Evolutionary conservation across 495 filamentous ascomycete species (phyloP).

Genomic region (Clavariopsis aquatica): DNA sequence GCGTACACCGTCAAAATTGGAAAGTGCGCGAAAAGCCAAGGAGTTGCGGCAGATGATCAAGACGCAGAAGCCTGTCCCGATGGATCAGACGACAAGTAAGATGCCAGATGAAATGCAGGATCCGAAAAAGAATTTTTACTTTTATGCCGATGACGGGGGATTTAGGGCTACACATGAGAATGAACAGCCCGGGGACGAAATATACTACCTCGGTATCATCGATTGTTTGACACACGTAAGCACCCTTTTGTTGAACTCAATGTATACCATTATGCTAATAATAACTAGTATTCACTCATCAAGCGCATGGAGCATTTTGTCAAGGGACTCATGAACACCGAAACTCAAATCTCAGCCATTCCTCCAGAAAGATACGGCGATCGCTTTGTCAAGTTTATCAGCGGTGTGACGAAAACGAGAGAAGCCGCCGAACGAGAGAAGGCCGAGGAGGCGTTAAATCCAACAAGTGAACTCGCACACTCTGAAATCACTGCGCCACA

Average conservation of each 20-base stretch:
- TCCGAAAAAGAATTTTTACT: conserved; percentile 66
- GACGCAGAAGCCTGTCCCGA: conserved; percentile 83
- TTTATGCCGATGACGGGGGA: conserved; percentile 92
- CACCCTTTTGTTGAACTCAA: conserved; percentile 27
- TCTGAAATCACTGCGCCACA: conserved; percentile 48
- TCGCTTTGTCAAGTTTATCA: conserved; percentile 91
- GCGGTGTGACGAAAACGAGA: conserved; percentile 80
- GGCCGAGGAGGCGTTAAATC: conserved; percentile 32
- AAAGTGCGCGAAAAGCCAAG: conserved; percentile 86
- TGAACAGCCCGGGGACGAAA: conserved; percentile 79
- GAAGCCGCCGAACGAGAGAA: conserved; percentile 71
- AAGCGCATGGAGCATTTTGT: conserved; percentile 91
- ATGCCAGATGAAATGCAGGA: conserved; percentile 87
- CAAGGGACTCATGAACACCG: conserved; percentile 82
- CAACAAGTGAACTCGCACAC: conserved; percentile 37
- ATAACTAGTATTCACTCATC: conserved; percentile 72
- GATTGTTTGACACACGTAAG: conserved; percentile 94
- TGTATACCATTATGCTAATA: conserved; percentile 8
- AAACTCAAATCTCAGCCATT: conserved; percentile 88
- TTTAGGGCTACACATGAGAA: conserved; percentile 92
- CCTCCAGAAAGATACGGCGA: conserved; percentile 90
- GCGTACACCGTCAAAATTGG: conserved; percentile 91
- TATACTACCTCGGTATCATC: conserved; percentile 97
- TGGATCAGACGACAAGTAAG: conserved; percentile 76
- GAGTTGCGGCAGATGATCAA: conserved; percentile 92